Percentiles rank a stretch among this genome's conserved stretches.
These are phyloP conservation scores for Selenicereus undatus DNA, from an alignment of 148 eudicot genomes.

Conservation along the genomic window DNA sequence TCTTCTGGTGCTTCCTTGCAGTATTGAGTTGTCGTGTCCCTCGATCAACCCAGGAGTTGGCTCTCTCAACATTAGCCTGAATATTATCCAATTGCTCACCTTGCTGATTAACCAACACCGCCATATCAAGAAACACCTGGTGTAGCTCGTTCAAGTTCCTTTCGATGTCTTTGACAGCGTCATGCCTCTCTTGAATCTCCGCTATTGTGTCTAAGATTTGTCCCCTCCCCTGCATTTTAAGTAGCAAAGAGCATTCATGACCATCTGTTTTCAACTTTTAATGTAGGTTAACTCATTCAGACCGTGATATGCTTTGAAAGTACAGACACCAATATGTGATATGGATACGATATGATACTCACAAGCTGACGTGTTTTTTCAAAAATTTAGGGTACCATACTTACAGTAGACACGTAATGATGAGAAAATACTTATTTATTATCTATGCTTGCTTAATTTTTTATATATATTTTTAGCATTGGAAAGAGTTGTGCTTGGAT, in stretches of 20 bases:
- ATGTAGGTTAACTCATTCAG: no score
- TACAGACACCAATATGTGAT: no score
- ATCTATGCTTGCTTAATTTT: no score
- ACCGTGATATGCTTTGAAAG: no score
- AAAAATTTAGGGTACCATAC: no score
- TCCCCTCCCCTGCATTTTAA: constrained; percentile 46
- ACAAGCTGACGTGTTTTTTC: no score
- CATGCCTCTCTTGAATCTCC: constrained; percentile 63
- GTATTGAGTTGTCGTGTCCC: constrained; percentile 36
- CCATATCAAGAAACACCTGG: constrained; percentile 56
- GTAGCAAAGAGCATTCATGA: neutral
- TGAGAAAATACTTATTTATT: no score
- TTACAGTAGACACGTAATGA: no score
- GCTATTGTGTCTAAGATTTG: constrained; percentile 46
- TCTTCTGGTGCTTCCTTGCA: constrained; percentile 49
- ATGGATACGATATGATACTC: no score
- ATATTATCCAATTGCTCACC: constrained; percentile 49
- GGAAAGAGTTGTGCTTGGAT: no score
- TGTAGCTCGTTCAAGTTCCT: constrained; percentile 43
- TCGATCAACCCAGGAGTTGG: constrained; percentile 35
- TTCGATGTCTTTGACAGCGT: constrained; percentile 51
- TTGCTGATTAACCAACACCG: constrained; percentile 48
- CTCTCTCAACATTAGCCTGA: constrained; percentile 39
- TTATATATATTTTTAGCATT: no score
- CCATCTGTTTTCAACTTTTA: neutral